Conservation (phyloP, 805 yeast genomes). For the Isabelozyma gotoi region DNA sequence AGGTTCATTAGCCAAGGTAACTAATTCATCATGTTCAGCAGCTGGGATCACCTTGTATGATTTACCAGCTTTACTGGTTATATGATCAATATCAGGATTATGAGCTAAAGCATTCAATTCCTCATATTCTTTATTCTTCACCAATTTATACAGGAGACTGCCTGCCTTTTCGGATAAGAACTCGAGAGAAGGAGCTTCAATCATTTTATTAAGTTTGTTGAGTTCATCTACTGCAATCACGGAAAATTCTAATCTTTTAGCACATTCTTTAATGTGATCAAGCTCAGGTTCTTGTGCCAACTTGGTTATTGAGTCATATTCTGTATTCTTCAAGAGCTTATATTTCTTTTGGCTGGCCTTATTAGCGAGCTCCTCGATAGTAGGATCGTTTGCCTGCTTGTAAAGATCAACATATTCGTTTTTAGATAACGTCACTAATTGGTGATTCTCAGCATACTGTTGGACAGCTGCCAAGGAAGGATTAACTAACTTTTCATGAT, state of each 20-base stretch:
- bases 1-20: slow-evolving; percentile 18
- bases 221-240: slow-evolving; percentile 6
- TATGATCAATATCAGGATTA: slow-evolving; percentile 10
- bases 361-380: slow-evolving; percentile 18
- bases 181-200: slow-evolving; percentile 11
- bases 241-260: slow-evolving; percentile 4
- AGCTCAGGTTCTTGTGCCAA: slow-evolving; percentile 31
- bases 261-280: slow-evolving; percentile 11
- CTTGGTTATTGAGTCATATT: slow-evolving; percentile 3
- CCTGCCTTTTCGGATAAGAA: slow-evolving; percentile 2
- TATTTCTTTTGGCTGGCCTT: slow-evolving; percentile 13
- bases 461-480: slow-evolving; percentile 32
- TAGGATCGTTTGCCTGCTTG: slow-evolving; percentile 26
- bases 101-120: slow-evolving; percentile 13
- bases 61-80: slow-evolving; percentile 7
- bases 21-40: slow-evolving; percentile 11
- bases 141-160: slow-evolving; percentile 3
- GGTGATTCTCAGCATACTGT: slow-evolving; percentile 31
- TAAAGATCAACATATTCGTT: slow-evolving; percentile 33
- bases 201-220: not conserved
- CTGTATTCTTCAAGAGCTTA: slow-evolving; percentile 1
- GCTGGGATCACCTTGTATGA: slow-evolving; percentile 11
- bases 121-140: slow-evolving; percentile 6
- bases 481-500: slow-evolving; percentile 5
- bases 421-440: slow-evolving; percentile 29